Percentiles rank a stretch among this genome's conserved stretches.
Conservation (phyloP, 2,329 filamentous ascomycete species). For the Alternaria novae-zelandiae region DNA sequence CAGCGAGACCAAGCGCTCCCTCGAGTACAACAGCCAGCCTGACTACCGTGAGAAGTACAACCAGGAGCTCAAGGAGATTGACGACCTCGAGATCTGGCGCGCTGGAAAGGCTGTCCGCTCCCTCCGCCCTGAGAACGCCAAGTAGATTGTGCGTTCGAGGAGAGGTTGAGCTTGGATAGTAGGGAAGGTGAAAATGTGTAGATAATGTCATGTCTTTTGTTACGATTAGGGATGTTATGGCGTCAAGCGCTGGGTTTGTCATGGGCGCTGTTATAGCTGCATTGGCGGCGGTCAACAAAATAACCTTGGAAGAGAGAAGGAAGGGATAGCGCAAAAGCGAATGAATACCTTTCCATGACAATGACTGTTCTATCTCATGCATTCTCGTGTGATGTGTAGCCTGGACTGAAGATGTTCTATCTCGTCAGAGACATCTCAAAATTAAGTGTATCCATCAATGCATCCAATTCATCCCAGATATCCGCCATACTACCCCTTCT, state of each 20-base stretch:
- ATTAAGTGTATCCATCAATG: rapidly evolving
- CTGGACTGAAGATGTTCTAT: not conserved
- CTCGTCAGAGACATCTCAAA: rapidly evolving
- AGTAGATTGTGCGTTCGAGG: slow-evolving; percentile 29
- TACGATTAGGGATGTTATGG: slow-evolving; percentile 22
- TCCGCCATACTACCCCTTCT: not conserved
- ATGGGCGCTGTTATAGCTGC: slow-evolving; percentile 2
- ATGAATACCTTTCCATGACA: slow-evolving; percentile 21
- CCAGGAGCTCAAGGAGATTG: slow-evolving; percentile 98
- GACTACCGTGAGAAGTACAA: slow-evolving; percentile 98
- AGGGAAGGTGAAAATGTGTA: slow-evolving; percentile 24
- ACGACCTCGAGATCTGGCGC: slow-evolving; percentile 97
- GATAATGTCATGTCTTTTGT: slow-evolving; percentile 30
- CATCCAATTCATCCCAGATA: not conserved
- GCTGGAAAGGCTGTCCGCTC: slow-evolving; percentile 93
- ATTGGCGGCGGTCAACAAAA: slow-evolving; percentile 2
- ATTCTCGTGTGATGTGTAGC: not conserved
- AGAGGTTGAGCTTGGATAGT: not conserved
- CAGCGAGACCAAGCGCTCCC: slow-evolving; percentile 91
- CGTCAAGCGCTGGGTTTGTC: slow-evolving; percentile 17
- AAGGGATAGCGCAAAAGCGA: slow-evolving; percentile 8
- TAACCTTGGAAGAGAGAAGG: slow-evolving; percentile 6
- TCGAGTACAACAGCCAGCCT: slow-evolving; percentile 94
- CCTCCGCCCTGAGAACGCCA: slow-evolving; percentile 49
- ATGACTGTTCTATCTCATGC: too few species aligned